Evolutionary conservation across 2,329 filamentous ascomycete species (phyloP), one percentile per base, ranked within the genome.

Genomic region (Colletotrichum sp.): DNA sequence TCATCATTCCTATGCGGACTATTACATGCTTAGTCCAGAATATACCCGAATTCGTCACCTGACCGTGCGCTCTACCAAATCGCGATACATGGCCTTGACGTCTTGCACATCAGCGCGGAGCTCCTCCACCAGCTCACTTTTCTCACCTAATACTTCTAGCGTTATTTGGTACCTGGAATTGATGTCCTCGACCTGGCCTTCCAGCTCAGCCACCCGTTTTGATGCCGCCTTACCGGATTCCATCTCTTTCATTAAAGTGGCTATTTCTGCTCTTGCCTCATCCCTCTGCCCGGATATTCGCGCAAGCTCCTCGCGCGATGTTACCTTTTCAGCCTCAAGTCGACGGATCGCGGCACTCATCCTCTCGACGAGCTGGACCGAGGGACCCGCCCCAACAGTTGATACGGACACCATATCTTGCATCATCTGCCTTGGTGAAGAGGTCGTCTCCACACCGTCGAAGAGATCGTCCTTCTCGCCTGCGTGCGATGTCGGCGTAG

Each of bases 51-150:
- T 22, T 36, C 64, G 52, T 60, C 84, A 94, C 85, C 92, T 94
- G 82, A 96, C 92, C 74, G 95, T 96, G 82, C 93, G 92, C 86
- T 98, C 95, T 65, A 98, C 94, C 84, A 99, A 86, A 83, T 99
- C 96, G 79, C 95, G 92, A 87, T 99, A 99, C 90, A 99, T 98
- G 82, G 93, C 94, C 88, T 99, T 99, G 83, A 99, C 90, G 88
- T 99, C 97, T 79, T 93, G 89, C 69, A 99, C 94, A 88, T 99
- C 97, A 15, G 94, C 93, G 84, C 90, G 92, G 79, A 99, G 87
- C 88, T 99, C 97, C 82, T 98, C 96, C 3, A 98, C 96, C 81
- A 94, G 88, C 88, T 99, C 97, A 84, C 95, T 98, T 91, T 98
- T 98, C 90, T 99, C 97, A 2, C 97, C 97, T 72, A 99, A 86